Conservation (phyloP, 2,329 filamentous ascomycete genomes). For the Purpureocillium lavendulum region DNA sequence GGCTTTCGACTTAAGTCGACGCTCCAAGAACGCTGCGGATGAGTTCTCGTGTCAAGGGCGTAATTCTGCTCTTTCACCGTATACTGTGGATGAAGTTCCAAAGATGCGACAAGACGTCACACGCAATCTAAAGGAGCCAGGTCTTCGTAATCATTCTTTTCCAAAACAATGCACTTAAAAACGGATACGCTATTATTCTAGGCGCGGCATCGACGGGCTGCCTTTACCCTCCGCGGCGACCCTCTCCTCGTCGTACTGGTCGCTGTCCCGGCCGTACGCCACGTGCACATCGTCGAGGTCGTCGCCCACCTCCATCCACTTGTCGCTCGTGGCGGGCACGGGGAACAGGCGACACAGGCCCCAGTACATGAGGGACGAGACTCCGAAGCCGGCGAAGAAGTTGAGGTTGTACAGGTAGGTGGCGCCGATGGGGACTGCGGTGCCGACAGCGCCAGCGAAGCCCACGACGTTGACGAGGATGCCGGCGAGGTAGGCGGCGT, state of each 20-base stretch:
- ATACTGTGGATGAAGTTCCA: no score
- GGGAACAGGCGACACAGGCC: constrained; percentile 60
- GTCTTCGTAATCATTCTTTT: no score
- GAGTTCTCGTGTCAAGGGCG: no score
- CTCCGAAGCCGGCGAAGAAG: constrained; percentile 77
- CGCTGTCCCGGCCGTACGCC: constrained; percentile 32
- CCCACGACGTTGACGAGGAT: constrained; percentile 89
- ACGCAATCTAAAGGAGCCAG: no score
- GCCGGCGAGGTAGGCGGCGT: constrained; percentile 71
- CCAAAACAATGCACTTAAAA: no score
- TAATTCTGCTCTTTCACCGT: no score
- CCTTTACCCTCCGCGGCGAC: neutral
- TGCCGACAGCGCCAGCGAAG: constrained; percentile 74
- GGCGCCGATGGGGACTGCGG: constrained; percentile 64
- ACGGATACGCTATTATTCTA: no score
- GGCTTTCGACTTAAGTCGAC: no score
- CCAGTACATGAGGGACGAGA: constrained; percentile 62
- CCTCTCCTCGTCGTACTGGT: constrained; percentile 29
- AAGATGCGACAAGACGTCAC: no score
- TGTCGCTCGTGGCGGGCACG: constrained; percentile 63
- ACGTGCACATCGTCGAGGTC: constrained; percentile 46
- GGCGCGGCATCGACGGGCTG: no score
- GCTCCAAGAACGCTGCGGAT: no score
- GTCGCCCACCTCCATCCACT: constrained; percentile 70
- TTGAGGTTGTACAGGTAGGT: constrained; percentile 85